Evolutionary conservation across 2,329 filamentous ascomycete species (phyloP).

Genomic region (Microdochium nivale): DNA sequence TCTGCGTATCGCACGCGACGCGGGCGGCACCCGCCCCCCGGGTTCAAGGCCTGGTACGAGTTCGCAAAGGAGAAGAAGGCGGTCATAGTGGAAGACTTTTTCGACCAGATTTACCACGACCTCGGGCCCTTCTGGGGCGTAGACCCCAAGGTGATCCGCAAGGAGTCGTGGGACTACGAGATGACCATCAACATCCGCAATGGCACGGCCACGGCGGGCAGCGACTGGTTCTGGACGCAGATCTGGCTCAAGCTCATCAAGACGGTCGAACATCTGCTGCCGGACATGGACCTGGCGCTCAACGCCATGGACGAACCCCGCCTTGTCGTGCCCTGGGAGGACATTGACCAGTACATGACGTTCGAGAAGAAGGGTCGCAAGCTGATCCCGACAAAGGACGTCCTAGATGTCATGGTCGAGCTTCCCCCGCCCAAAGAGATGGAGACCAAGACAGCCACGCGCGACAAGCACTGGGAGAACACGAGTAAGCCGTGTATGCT

Average conservation of each 20-base stretch:
- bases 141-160: slow-evolving; percentile 36
- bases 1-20: slow-evolving; percentile 33
- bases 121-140: slow-evolving; percentile 46
- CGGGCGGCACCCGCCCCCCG: slow-evolving; percentile 40
- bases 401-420: slow-evolving; percentile 33
- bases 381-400: slow-evolving; percentile 33
- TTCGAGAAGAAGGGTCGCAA: slow-evolving; percentile 39
- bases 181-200: slow-evolving; percentile 53
- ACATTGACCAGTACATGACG: slow-evolving; percentile 44
- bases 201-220: slow-evolving; percentile 39
- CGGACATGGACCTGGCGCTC: slow-evolving; percentile 60
- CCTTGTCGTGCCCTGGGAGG: slow-evolving; percentile 54
- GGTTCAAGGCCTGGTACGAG: slow-evolving; percentile 37
- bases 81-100: slow-evolving; percentile 37
- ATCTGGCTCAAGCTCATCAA: slow-evolving; percentile 47
- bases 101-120: slow-evolving; percentile 46
- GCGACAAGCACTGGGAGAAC: slow-evolving; percentile 39
- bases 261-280: slow-evolving; percentile 44
- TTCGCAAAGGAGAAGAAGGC: slow-evolving; percentile 32
- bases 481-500: slow-evolving; percentile 28
- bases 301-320: slow-evolving; percentile 62
- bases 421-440: slow-evolving; percentile 28
- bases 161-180: slow-evolving; percentile 45
- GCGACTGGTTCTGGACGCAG: slow-evolving; percentile 49
- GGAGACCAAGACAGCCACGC: slow-evolving; percentile 23